These are phyloP conservation scores for Friedmanniomyces endolithicus DNA, from an alignment of 495 filamentous ascomycete species.

Conservation along the genomic window DNA sequence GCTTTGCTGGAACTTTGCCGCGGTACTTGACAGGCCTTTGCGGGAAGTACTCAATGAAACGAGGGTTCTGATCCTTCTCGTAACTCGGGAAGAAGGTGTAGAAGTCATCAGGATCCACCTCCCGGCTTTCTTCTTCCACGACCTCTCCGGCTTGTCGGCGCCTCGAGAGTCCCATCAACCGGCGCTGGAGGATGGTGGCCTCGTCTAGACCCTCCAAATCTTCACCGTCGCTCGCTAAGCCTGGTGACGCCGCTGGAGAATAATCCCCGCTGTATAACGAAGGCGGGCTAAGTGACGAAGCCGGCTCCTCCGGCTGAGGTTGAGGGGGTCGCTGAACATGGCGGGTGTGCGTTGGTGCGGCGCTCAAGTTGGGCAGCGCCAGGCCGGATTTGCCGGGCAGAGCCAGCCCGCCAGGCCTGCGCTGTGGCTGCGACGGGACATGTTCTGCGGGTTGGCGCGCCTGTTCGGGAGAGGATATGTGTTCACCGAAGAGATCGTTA, in stretches of 20 bases:
- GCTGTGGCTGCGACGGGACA: neutral
- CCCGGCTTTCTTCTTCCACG: slow-evolving; percentile 27
- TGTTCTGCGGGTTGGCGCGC: neutral
- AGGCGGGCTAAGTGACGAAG: slow-evolving; percentile 8
- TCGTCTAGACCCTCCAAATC: slow-evolving; percentile 1
- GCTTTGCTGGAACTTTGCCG: slow-evolving; percentile 55
- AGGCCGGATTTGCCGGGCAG: slow-evolving; percentile 14
- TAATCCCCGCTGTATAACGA: slow-evolving; percentile 1
- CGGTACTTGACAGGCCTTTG: slow-evolving; percentile 58
- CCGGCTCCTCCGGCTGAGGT: neutral
- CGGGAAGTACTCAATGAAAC: slow-evolving; percentile 62
- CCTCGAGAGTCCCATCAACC: slow-evolving; percentile 21
- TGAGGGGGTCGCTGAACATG: neutral
- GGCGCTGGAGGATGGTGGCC: neutral
- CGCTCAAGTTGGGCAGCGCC: slow-evolving; percentile 2
- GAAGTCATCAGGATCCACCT: slow-evolving; percentile 30
- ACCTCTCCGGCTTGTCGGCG: slow-evolving; percentile 22
- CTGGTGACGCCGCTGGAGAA: slow-evolving; percentile 5
- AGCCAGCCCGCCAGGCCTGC: slow-evolving; percentile 10
- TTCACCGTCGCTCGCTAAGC: neutral
- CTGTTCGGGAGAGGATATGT: slow-evolving; percentile 10
- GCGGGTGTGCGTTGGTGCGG: neutral
- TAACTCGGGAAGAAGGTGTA: slow-evolving; percentile 59
- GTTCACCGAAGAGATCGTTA: slow-evolving; percentile 25
- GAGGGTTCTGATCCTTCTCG: slow-evolving; percentile 47